Conservation (phyloP, 345 rosid species). For the Noccaea bulbosa region DNA sequence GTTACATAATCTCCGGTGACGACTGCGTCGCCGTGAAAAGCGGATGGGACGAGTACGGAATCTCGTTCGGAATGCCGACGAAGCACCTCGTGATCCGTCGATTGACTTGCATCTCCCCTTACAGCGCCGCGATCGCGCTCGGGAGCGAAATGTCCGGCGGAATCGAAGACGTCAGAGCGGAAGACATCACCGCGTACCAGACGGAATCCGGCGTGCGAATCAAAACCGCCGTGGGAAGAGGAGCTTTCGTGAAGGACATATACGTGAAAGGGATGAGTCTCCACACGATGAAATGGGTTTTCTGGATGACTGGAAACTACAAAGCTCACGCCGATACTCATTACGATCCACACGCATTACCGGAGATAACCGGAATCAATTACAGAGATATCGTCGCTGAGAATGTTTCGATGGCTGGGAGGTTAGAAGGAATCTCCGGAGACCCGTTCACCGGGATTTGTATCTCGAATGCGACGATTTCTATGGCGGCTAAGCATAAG, state of each 20-base stretch:
- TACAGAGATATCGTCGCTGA: slow-evolving; percentile 56
- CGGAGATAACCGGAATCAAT: slow-evolving; percentile 53
- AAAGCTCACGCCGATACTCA: slow-evolving; percentile 53
- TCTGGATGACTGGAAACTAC: slow-evolving; percentile 75
- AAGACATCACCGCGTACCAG: slow-evolving; percentile 54
- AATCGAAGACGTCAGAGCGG: slow-evolving; percentile 56
- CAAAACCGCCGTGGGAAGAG: slow-evolving; percentile 67
- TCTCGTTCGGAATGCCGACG: slow-evolving; percentile 52
- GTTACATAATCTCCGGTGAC: slow-evolving; percentile 87
- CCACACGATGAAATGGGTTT: slow-evolving; percentile 66
- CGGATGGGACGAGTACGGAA: slow-evolving; percentile 76
- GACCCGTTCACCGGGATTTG: slow-evolving; percentile 62
- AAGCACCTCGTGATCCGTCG: slow-evolving; percentile 55
- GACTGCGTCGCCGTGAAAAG: slow-evolving; percentile 91
- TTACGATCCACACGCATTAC: slow-evolving; percentile 63
- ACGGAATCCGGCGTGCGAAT: slow-evolving; percentile 63
- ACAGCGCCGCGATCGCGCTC: slow-evolving; percentile 66
- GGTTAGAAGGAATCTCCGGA: slow-evolving; percentile 53
- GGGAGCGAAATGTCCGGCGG: slow-evolving; percentile 93
- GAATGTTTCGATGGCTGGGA: slow-evolving; percentile 57
- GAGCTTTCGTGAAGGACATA: slow-evolving; percentile 59
- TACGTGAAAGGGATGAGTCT: slow-evolving; percentile 54
- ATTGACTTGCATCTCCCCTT: slow-evolving; percentile 67
- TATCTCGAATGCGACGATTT: slow-evolving; percentile 60
- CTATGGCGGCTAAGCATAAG: slow-evolving; percentile 49